phyloP scores from a whole-genome alignment of 2,329 filamentous ascomycete species.

The Malbranchea cinnamomea region DNA sequence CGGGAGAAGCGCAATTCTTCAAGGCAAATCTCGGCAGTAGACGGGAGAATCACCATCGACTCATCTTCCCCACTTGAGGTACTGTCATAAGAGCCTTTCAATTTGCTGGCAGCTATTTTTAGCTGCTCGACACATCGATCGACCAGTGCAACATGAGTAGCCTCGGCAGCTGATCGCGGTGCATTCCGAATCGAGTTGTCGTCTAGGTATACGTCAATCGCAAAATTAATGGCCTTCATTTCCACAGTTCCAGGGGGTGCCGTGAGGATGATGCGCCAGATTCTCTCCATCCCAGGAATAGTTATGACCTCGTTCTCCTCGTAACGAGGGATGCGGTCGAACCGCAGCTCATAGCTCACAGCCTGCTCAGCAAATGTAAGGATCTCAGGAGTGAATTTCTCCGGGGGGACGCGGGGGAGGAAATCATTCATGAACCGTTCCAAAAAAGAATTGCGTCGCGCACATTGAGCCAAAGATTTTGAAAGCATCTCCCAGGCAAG shows the following conservation, averaged over 20 bases:
- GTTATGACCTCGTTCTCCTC: conserved; percentile 25
- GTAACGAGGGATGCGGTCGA: conserved; percentile 36
- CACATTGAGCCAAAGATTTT: conserved; percentile 16
- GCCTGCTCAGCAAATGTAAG: conserved; percentile 30
- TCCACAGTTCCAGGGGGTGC: conserved; percentile 53
- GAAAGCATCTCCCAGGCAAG: conserved; percentile 56
- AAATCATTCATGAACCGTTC: conserved; percentile 30
- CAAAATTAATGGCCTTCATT: conserved; percentile 49
- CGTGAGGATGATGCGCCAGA: conserved; percentile 72
- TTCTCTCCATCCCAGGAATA: conserved; percentile 45
- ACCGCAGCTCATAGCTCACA: conserved; percentile 38
- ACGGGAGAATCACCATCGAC: conserved; percentile 37
- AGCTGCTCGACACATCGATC: conserved; percentile 59
- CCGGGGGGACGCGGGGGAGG: conserved; percentile 24
- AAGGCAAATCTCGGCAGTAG: conserved; percentile 34
- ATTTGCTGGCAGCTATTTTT: conserved; percentile 43
- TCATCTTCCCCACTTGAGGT: conserved; percentile 35
- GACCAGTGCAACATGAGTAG: conserved; percentile 55
- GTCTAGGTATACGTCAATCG: conserved; percentile 61
- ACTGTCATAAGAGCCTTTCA: conserved; percentile 37
- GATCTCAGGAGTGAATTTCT: conserved; percentile 24
- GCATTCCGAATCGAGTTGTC: conserved; percentile 27
- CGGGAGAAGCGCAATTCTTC: conserved; percentile 52
- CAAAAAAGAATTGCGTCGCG: conserved; percentile 24
- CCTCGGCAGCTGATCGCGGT: conserved; percentile 33